A percentile compares a stretch with the other conserved stretches of the same genome.
Evolutionary conservation across 202 grass and related monocot genomes (phyloP).

Genomic region (Eragrostis tef): DNA sequence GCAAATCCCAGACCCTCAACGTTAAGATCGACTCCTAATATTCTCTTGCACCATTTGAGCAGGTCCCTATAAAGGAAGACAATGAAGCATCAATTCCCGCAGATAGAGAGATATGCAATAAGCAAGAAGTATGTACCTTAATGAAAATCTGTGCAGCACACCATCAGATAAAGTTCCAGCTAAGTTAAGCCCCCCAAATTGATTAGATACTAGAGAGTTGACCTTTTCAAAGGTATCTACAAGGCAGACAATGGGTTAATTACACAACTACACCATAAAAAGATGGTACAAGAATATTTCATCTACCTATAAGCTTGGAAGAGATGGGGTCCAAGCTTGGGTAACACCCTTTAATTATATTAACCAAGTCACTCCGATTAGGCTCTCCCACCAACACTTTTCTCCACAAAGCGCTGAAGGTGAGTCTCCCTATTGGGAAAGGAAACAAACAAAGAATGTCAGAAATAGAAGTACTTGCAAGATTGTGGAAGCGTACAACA

Average conservation of each 20-base stretch:
- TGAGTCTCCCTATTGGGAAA: constrained; percentile 59
- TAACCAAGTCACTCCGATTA: constrained; percentile 65
- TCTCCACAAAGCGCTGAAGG: constrained; percentile 82
- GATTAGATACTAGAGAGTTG: constrained; percentile 62
- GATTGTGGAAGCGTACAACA: constrained; percentile 16
- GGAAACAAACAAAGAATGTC: constrained; percentile 31
- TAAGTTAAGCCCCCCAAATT: constrained; percentile 63
- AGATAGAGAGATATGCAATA: constrained; percentile 19
- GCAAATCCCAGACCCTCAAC: constrained; percentile 56
- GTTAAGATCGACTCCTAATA: constrained; percentile 56
- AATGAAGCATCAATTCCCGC: constrained; percentile 11
- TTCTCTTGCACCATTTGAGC: constrained; percentile 97
- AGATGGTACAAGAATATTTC: constrained; percentile 30
- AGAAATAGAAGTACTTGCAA: background rate
- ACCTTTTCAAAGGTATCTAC: constrained; percentile 81
- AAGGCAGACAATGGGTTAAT: constrained; percentile 43
- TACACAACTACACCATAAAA: constrained; percentile 28
- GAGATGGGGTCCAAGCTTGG: constrained; percentile 67
- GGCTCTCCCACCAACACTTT: constrained; percentile 75
- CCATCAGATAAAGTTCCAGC: constrained; percentile 51
- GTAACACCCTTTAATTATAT: constrained; percentile 81
- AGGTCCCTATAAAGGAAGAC: constrained; percentile 65
- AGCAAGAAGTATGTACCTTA: constrained; percentile 66
- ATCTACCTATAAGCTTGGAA: constrained; percentile 70
- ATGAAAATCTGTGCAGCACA: constrained; percentile 71